Evolutionary conservation across 164 flowering plant genomes (phyloP).

Genomic region (Euptelea pleiosperma): DNA sequence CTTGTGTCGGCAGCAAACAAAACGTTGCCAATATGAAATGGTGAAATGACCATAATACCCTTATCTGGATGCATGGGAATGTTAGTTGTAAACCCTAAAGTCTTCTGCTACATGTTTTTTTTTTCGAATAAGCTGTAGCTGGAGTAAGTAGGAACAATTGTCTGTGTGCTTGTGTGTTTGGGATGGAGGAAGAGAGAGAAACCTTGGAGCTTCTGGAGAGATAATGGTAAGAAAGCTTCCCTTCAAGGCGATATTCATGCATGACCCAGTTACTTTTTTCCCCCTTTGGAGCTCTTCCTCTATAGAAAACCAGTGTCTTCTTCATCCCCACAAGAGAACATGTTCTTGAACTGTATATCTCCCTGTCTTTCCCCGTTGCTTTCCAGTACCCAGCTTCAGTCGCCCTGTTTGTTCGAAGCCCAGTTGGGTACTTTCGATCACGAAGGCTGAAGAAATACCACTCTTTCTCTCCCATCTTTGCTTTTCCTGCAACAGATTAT

Average conservation of each 20-base stretch:
- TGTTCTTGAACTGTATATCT: conserved; percentile 81
- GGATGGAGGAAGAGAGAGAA: not conserved
- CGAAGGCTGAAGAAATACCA: conserved; percentile 91
- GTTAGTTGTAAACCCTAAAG: no score
- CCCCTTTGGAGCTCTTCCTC: conserved; percentile 96
- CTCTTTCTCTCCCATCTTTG: conserved; percentile 95
- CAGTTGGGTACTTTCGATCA: conserved; percentile 90
- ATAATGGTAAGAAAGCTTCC: conserved; percentile 83
- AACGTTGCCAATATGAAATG: no score
- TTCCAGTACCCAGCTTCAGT: conserved; percentile 99
- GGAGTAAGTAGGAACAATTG: no score
- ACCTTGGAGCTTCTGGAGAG: conserved; percentile 85
- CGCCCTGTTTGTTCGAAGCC: conserved; percentile 85
- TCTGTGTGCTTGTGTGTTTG: no score
- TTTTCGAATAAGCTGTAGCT: no score
- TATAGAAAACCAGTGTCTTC: conserved; percentile 93
- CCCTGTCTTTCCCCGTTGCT: conserved; percentile 94
- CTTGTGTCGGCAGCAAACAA: no score
- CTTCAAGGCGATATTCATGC: conserved; percentile 99
- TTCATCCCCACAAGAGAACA: conserved; percentile 87
- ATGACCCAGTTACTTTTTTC: conserved; percentile 98
- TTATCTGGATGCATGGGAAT: no score
- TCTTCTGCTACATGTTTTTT: no score
- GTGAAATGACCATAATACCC: no score
- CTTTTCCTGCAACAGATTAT: conserved; percentile 50